phyloP scores from a whole-genome alignment of 192 early-diverging fungal genomes.

The Umbelopsis vinacea region DNA sequence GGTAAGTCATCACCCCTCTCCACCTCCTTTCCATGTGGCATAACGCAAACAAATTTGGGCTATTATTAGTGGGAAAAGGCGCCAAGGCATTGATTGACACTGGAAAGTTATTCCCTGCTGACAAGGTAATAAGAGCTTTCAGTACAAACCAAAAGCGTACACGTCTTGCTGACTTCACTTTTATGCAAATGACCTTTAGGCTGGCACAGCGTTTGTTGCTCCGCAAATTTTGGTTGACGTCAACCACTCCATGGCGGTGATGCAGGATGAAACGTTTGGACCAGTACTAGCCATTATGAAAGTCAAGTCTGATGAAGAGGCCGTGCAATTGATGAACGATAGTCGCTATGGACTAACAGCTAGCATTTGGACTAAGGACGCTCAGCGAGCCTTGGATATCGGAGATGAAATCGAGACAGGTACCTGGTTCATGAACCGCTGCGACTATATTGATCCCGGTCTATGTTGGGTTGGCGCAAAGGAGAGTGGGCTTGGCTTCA shows the following conservation, averaged over 20 bases:
- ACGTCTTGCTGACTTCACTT: not conserved
- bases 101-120: constrained; percentile 51
- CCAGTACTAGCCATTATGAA: constrained; percentile 81
- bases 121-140: constrained; percentile 42
- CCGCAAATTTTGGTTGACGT: constrained; percentile 81
- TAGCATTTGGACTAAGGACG: constrained; percentile 76
- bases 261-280: constrained; percentile 87
- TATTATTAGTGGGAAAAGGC: constrained; percentile 58
- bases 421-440: constrained; percentile 85
- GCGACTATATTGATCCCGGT: constrained; percentile 83
- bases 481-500: constrained; percentile 72
- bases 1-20: constrained; percentile 43
- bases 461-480: constrained; percentile 82
- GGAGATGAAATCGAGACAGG: constrained; percentile 73
- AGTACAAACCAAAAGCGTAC: not conserved
- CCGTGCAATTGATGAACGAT: constrained; percentile 82
- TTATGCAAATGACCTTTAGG: constrained; percentile 14
- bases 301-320: constrained; percentile 73
- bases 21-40: not conserved
- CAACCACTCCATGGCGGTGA: constrained; percentile 72
- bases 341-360: constrained; percentile 79
- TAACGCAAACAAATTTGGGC: not conserved
- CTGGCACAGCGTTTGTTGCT: constrained; percentile 67
- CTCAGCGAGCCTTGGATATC: constrained; percentile 61
- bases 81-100: constrained; percentile 68